These are phyloP conservation scores for Porcisia hertigi DNA, from an alignment of 208 protist genomes.

Conservation along the genomic window DNA sequence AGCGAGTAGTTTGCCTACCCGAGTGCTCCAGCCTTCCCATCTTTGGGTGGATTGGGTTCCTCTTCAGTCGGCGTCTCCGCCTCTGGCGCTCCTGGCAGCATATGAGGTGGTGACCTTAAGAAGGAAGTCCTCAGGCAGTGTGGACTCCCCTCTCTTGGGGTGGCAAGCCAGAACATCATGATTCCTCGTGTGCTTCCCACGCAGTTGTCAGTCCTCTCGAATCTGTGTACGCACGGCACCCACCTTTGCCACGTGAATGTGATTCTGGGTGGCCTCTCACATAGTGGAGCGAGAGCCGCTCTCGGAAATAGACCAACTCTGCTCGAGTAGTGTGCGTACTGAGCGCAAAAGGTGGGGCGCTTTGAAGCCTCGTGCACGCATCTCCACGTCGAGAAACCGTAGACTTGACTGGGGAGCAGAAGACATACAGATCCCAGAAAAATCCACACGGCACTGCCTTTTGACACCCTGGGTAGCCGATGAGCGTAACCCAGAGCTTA, in stretches of 20 bases:
- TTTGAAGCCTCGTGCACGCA: neutral
- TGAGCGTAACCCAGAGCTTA: neutral
- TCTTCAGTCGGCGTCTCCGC: neutral
- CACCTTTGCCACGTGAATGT: neutral
- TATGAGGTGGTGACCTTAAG: neutral
- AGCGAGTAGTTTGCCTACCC: conserved; percentile 10
- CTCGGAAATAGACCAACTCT: neutral
- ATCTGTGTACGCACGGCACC: neutral
- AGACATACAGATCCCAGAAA: neutral
- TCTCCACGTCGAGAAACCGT: no score
- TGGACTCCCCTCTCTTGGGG: neutral
- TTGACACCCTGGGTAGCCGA: neutral
- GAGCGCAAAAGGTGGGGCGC: neutral
- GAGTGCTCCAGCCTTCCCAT: conserved; percentile 18
- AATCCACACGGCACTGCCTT: neutral
- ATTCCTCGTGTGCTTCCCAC: neutral
- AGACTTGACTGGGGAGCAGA: neutral
- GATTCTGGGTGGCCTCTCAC: no score
- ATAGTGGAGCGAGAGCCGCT: neutral
- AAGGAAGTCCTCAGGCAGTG: conserved; percentile 5
- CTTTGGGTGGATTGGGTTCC: conserved; percentile 14
- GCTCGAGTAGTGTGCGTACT: neutral
- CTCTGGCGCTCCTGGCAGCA: neutral
- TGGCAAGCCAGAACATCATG: neutral
- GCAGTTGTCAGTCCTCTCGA: neutral